These are phyloP conservation scores for Candida mattraensis DNA, from an alignment of 805 yeast genomes.

Conservation along the genomic window DNA sequence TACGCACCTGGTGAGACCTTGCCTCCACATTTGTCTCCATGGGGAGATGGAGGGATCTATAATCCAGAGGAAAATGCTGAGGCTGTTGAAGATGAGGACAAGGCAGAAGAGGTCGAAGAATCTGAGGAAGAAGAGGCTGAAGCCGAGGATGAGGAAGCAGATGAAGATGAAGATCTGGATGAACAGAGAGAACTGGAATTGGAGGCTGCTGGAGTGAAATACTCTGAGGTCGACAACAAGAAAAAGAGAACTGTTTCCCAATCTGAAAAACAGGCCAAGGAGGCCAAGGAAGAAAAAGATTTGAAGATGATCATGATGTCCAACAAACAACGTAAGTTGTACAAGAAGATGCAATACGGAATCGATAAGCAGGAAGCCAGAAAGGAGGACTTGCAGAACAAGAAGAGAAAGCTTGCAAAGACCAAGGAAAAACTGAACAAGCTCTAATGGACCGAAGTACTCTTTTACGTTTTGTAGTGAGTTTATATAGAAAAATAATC, in stretches of 20 bases:
- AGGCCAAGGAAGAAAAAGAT: conserved; percentile 70
- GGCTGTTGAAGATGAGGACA: conserved; percentile 43
- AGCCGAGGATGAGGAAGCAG: conserved; percentile 53
- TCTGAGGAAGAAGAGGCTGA: conserved; percentile 54
- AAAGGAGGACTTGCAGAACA: conserved; percentile 63
- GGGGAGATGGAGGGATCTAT: conserved; percentile 95
- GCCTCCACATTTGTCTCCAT: conserved; percentile 97
- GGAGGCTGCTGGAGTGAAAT: conserved; percentile 87
- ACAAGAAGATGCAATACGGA: conserved; percentile 93
- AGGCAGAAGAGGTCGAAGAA: conserved; percentile 51
- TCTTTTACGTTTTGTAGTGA: neutral
- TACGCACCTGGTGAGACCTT: conserved; percentile 94
- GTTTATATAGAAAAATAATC: too few species aligned
- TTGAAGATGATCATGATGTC: conserved; percentile 97
- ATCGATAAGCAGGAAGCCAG: conserved; percentile 78
- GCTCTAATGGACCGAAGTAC: neutral
- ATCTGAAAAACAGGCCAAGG: conserved; percentile 53
- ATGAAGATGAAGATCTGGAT: conserved; percentile 50
- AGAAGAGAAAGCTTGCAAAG: conserved; percentile 70
- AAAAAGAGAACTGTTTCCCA: conserved; percentile 38
- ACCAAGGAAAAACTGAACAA: conserved; percentile 39
- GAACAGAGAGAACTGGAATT: conserved; percentile 83
- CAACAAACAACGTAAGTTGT: conserved; percentile 90
- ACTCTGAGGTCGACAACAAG: conserved; percentile 52
- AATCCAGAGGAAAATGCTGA: conserved; percentile 66